Conservation (phyloP, 2,329 filamentous ascomycete genomes). For the Blastomyces gilchristii region DNA sequence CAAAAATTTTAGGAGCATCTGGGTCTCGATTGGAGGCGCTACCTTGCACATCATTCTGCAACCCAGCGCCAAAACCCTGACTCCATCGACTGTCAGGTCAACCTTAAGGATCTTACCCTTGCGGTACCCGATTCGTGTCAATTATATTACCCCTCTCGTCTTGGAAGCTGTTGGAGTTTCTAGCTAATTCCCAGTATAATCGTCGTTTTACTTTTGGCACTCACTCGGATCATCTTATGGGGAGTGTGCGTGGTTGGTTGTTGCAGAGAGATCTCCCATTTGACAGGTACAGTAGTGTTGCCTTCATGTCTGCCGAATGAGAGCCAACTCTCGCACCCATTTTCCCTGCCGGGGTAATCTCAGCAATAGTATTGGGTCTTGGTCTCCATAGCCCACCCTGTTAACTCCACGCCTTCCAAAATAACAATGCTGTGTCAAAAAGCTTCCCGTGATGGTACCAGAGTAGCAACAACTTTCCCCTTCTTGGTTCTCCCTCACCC, state of each 20-base stretch:
- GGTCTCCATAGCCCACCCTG: conserved; percentile 2
- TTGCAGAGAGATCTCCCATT: conserved; percentile 6
- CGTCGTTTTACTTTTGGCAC: conserved; percentile 7
- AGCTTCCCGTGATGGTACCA: conserved; percentile 4
- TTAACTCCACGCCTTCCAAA: conserved; percentile 3
- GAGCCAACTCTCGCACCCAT: background rate
- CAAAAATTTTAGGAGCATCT: conserved; percentile 6
- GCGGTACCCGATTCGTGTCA: conserved; percentile 11
- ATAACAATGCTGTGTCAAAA: conserved; percentile 2
- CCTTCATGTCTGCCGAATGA: conserved; percentile 8
- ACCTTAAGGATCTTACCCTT: conserved; percentile 17
- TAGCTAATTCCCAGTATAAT: conserved; percentile 7
- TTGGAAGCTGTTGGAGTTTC: conserved; percentile 15
- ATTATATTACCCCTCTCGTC: conserved; percentile 10
- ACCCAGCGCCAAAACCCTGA: conserved; percentile 18
- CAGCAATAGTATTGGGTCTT: conserved; percentile 1
- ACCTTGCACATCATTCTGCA: conserved; percentile 15
- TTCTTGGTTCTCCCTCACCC: background rate
- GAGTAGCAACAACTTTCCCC: conserved; percentile 3
- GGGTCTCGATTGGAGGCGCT: conserved; percentile 8
- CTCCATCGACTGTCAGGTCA: conserved; percentile 22
- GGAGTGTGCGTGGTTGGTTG: conserved; percentile 6
- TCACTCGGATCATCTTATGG: conserved; percentile 5
- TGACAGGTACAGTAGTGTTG: conserved; percentile 7
- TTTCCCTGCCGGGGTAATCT: background rate